These are phyloP conservation scores for Cyberlindnera galapagoensis DNA, from an alignment of 805 yeast genomes.

Conservation along the genomic window DNA sequence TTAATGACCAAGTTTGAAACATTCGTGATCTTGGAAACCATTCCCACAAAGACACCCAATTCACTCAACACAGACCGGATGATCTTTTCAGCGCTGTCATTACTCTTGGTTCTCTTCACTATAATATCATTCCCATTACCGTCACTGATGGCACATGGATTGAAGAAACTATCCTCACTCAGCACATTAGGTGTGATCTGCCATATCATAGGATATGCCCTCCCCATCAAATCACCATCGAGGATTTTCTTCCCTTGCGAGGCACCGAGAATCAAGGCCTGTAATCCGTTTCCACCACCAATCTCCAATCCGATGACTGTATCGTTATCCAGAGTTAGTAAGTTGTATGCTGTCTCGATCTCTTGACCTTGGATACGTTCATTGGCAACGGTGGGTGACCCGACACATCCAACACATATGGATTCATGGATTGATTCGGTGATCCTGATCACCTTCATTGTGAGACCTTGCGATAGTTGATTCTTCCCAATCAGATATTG, in stretches of 20 bases:
- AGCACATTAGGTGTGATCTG: slow-evolving; percentile 33
- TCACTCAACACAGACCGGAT: slow-evolving; percentile 38
- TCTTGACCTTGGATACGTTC: slow-evolving; percentile 38
- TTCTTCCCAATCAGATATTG: slow-evolving; percentile 31
- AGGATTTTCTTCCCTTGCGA: slow-evolving; percentile 27
- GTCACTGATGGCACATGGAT: slow-evolving; percentile 29
- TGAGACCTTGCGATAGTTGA: slow-evolving; percentile 29
- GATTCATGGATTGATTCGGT: slow-evolving; percentile 4
- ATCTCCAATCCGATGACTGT: slow-evolving; percentile 34
- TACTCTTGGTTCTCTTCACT: slow-evolving; percentile 28
- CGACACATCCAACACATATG: slow-evolving; percentile 32
- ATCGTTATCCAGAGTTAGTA: slow-evolving; percentile 25
- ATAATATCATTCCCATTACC: slow-evolving; percentile 38
- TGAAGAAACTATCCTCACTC: slow-evolving; percentile 17
- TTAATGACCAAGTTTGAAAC: slow-evolving; percentile 26
- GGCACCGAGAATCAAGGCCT: slow-evolving; percentile 25
- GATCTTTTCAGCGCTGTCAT: slow-evolving; percentile 29
- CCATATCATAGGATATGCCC: slow-evolving; percentile 41
- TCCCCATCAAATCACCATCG: slow-evolving; percentile 39
- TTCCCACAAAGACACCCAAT: slow-evolving; percentile 35
- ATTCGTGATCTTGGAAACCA: slow-evolving; percentile 28
- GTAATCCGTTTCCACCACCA: slow-evolving; percentile 39
- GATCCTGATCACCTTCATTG: slow-evolving; percentile 27
- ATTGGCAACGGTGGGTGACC: slow-evolving; percentile 41
- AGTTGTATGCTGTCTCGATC: slow-evolving; percentile 26